Evolutionary conservation across 1,284 basidiomycete genomes (phyloP), one percentile per base, ranked within the genome.

Genomic region (Garcileccinum viscosum): DNA sequence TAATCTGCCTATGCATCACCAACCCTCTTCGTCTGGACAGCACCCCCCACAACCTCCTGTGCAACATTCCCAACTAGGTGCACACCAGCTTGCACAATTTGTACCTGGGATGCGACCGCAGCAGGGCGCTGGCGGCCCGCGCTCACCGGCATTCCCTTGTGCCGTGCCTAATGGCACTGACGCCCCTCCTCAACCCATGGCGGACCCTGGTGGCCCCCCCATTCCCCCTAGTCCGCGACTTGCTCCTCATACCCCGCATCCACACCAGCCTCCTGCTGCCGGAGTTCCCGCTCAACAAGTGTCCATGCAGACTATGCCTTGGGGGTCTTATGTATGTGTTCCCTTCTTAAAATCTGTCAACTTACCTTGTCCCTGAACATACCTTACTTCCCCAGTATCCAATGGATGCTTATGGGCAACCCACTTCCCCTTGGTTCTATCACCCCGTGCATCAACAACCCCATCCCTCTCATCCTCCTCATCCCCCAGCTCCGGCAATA

Each of bases 131-230:
- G 85, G 83, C 70, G 82, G 83, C 35, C 90, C 91, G 50, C 86
- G 90, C 58, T 93, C 92, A 37, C 91, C 91, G 37, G 86, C 85
- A 50, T 92, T 88, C 78, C 72, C 85, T 63, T 88, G 91, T 12
- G 85, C 87, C 64, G 84, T 90, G 79, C 81, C 86, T 9, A 93
- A 93, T 74, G 91, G 90, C 56, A 82, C 81, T 68, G 87, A 85
- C 47, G 84, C 86, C 44, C 87, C 89, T 67, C 86, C 71, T 63
- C 87, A 90, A 67, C 86, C 89, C 65, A 84, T 87, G 70, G 82
- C 83, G 65, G 85, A 86, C 35, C 86, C 88, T 70, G 87, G 84
- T 75, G 86, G 84, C 24, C 85, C 87, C 32, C 80, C 84, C 2
- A 88, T 84, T 24, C 82, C 91, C 81, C 24, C 50, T 37, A 92